Percentiles rank a stretch among this genome's conserved stretches.
Conservation (phyloP, 2,329 filamentous ascomycete genomes). For the Colletotrichum cuscutae region DNA sequence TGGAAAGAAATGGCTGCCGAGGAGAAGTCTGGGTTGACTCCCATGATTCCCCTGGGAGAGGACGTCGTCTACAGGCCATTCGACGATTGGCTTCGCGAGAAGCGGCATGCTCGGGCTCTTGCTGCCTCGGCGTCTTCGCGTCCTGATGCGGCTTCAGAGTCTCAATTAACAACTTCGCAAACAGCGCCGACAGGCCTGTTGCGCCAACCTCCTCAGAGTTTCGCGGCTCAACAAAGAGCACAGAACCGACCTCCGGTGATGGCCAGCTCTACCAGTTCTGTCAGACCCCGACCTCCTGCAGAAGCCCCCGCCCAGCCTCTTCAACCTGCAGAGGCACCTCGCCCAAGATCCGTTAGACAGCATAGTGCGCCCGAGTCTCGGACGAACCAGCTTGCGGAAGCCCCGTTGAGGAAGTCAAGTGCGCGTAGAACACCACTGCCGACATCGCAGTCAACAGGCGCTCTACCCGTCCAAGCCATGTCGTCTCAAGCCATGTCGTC, state of each 20-base stretch:
- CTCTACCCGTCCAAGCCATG: slow-evolving; percentile 25
- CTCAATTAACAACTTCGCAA: slow-evolving; percentile 47
- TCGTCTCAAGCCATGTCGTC: neutral
- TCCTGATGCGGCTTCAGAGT: slow-evolving; percentile 41
- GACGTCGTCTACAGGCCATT: slow-evolving; percentile 73
- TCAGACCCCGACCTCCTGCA: slow-evolving; percentile 43
- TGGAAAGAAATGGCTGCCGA: slow-evolving; percentile 77
- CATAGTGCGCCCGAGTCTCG: slow-evolving; percentile 28
- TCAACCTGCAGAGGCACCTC: slow-evolving; percentile 23
- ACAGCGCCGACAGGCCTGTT: slow-evolving; percentile 55
- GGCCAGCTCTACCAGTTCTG: slow-evolving; percentile 38
- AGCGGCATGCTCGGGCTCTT: slow-evolving; percentile 45
- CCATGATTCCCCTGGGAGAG: slow-evolving; percentile 69
- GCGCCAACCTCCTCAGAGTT: slow-evolving; percentile 69
- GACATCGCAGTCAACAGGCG: slow-evolving; percentile 31
- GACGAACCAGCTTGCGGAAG: slow-evolving; percentile 24
- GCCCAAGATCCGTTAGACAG: slow-evolving; percentile 29
- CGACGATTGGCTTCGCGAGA: slow-evolving; percentile 68
- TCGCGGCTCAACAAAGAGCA: slow-evolving; percentile 72
- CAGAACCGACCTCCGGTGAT: slow-evolving; percentile 58
- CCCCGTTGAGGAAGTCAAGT: slow-evolving; percentile 26
- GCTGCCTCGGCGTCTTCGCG: slow-evolving; percentile 36
- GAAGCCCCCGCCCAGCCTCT: slow-evolving; percentile 12
- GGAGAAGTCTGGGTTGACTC: slow-evolving; percentile 73
- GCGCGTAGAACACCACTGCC: slow-evolving; percentile 32